Conservation (phyloP, 768 basidiomycete genomes). For the Sarcodon aspratus region DNA sequence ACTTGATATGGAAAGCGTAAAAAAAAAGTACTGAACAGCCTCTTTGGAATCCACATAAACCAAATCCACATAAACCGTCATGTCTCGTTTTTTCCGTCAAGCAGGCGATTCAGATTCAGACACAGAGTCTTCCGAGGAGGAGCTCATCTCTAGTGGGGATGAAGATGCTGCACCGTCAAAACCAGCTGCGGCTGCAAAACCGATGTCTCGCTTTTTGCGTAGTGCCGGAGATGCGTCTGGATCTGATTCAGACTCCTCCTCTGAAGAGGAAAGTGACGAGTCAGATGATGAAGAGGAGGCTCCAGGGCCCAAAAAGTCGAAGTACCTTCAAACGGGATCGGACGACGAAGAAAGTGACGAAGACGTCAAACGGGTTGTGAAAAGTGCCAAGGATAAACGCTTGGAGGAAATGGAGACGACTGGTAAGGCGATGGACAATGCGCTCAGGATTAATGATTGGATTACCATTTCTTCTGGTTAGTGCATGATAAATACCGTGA, state of each 20-base stretch:
- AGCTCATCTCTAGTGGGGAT: slow-evolving; percentile 61
- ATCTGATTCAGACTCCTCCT: slow-evolving; percentile 32
- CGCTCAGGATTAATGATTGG: slow-evolving; percentile 96
- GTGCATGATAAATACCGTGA: slow-evolving; percentile 12
- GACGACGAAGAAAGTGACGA: slow-evolving; percentile 52
- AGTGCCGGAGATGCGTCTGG: slow-evolving; percentile 48
- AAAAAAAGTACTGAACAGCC: too few relatives aligned
- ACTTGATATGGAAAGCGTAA: too few relatives aligned
- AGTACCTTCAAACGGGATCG: slow-evolving; percentile 33
- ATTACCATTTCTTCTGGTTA: slow-evolving; percentile 78
- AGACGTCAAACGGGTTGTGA: slow-evolving; percentile 57
- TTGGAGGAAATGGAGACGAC: slow-evolving; percentile 92
- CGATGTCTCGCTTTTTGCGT: slow-evolving; percentile 63
- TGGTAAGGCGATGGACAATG: slow-evolving; percentile 89
- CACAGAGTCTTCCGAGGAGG: slow-evolving; percentile 55
- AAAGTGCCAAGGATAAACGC: slow-evolving; percentile 87
- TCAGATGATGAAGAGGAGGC: slow-evolving; percentile 26
- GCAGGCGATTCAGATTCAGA: slow-evolving; percentile 78
- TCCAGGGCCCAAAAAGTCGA: slow-evolving; percentile 26
- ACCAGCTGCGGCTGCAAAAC: slow-evolving; percentile 35
- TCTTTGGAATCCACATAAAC: neutral
- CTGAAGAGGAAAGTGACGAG: slow-evolving; percentile 39
- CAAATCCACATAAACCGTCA: slow-evolving; percentile 17
- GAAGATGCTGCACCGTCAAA: slow-evolving; percentile 46
- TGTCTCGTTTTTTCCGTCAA: slow-evolving; percentile 88